Conservation (phyloP, 78 protist genomes). For the slime mould (Dictyostelium discoideum) region dicty_2.7 NC_007091.3:873001-873500, state of each 20-base stretch:
- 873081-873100: slow-evolving; percentile 59
- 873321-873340: slow-evolving; percentile 82
- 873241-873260: slow-evolving; percentile 91
- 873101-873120: slow-evolving; percentile 94
- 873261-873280: slow-evolving; percentile 90
- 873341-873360: slow-evolving; percentile 90
- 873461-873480: background rate
- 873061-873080: slow-evolving; percentile 40
- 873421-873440: background rate
- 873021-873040: slow-evolving; percentile 94
- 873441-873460: background rate
- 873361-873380: slow-evolving; percentile 33
- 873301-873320: slow-evolving; percentile 88
- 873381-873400: slow-evolving; percentile 11
- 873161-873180: background rate
- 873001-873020: slow-evolving; percentile 77
- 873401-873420: slow-evolving; percentile 6
- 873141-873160: slow-evolving; percentile 77
- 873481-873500: background rate
- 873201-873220: background rate
- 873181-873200: background rate
- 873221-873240: background rate
- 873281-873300: slow-evolving; percentile 86
- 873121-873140: slow-evolving; percentile 92
- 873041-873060: slow-evolving; percentile 65